These are phyloP conservation scores for Trichoderma virens DNA, from an alignment of 495 filamentous ascomycete species.

Conservation along the genomic window DNA sequence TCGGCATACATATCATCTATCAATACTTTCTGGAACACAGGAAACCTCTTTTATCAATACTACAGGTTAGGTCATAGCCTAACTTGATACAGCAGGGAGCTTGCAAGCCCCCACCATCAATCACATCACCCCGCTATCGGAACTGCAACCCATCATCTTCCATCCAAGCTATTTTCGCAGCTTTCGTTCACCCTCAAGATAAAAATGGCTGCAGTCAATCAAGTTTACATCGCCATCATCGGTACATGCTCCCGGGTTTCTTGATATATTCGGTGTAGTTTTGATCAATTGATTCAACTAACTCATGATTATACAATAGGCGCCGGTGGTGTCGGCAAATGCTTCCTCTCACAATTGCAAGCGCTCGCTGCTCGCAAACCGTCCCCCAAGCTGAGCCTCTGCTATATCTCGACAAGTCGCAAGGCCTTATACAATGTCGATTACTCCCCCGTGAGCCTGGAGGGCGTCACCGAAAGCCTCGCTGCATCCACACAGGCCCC, in stretches of 20 bases:
- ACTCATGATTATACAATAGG: slow-evolving; percentile 42
- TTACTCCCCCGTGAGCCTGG: slow-evolving; percentile 49
- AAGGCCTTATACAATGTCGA: slow-evolving; percentile 61
- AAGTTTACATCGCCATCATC: slow-evolving; percentile 39
- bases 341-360: slow-evolving; percentile 76
- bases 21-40: too few species aligned
- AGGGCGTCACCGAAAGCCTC: slow-evolving; percentile 46
- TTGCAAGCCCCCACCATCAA: neutral
- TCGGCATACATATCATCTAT: too few species aligned
- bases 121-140: slow-evolving; percentile 7
- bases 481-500: slow-evolving; percentile 49
- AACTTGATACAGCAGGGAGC: too few species aligned
- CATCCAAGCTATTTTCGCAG: neutral
- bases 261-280: slow-evolving; percentile 6
- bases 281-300: slow-evolving; percentile 13
- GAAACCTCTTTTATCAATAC: too few species aligned
- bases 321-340: slow-evolving; percentile 84
- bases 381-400: slow-evolving; percentile 55
- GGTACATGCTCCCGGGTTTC: slow-evolving; percentile 21
- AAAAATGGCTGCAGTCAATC: slow-evolving; percentile 26
- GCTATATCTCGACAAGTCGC: slow-evolving; percentile 73
- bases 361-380: slow-evolving; percentile 46
- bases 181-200: neutral
- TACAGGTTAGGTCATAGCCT: too few species aligned
- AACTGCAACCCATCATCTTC: neutral